phyloP scores from a whole-genome alignment of 805 yeast species.

The Nakazawaea pomicola region DNA sequence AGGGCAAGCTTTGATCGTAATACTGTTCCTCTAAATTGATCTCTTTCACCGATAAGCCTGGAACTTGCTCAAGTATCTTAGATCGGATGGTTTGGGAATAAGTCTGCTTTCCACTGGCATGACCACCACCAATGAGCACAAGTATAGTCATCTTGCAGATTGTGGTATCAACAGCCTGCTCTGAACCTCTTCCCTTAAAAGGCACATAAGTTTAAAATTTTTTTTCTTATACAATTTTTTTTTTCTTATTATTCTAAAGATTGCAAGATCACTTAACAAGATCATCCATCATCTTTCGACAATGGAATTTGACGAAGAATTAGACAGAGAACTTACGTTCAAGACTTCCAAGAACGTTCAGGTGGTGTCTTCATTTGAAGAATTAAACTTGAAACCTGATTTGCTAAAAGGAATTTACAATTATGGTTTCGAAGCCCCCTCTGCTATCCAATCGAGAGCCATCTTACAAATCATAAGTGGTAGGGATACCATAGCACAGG shows the following conservation, averaged over 20 bases:
- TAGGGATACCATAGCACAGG: constrained; percentile 73
- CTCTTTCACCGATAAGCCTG: constrained; percentile 14
- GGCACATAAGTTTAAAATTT: no score
- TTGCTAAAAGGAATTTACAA: constrained; percentile 63
- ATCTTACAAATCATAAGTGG: constrained; percentile 75
- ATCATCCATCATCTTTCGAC: no score
- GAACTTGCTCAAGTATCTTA: constrained; percentile 17
- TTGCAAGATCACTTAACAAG: background rate
- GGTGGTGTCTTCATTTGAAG: constrained; percentile 58
- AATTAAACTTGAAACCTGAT: constrained; percentile 63
- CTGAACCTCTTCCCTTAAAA: no score
- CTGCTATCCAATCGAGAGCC: constrained; percentile 80
- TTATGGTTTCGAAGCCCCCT: constrained; percentile 78
- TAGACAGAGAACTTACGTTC: constrained; percentile 57
- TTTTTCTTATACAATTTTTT: no score
- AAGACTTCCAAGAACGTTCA: constrained; percentile 55
- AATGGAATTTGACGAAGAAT: constrained; percentile 58
- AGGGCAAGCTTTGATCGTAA: constrained; percentile 24
- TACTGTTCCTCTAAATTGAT: constrained; percentile 20
- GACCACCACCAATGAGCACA: constrained; percentile 29
- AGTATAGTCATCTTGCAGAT: constrained; percentile 10
- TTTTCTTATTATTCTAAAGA: no score
- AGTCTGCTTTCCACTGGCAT: constrained; percentile 27
- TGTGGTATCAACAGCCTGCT: no score
- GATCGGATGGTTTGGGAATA: constrained; percentile 25